Base-by-base conservation (phyloP, 805 yeast species). In the Pichia californica region DNA sequence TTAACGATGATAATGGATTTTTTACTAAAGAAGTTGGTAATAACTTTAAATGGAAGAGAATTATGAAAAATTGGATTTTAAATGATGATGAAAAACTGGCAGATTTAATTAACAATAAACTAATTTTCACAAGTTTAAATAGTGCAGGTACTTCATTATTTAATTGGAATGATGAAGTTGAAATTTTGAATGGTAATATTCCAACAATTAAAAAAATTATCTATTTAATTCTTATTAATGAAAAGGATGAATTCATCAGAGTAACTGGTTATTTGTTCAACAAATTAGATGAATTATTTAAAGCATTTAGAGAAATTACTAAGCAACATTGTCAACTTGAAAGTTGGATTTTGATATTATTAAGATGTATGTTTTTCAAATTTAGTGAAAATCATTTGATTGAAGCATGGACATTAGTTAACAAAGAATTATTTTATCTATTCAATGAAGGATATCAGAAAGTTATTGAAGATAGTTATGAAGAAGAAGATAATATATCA, bases 321-420 rank as follows among this genome's bases (percentile, higher is more conserved):
- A 47, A 47, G 23, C 52, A 58, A 32, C 52, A 58, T 26, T 49
- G 51, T 55, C 39, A 56, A 9, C 51, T 73, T 45, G 56, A 62
- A 16, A 56, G 66, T 4, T 79, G 76, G 38, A 64, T 80, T 1
- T 76, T 78, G 52, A 53, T 75, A 8, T 63, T 87, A 25, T 55
- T 91, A 33, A 69, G 98, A 41, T 83, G 80, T 0, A 61, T 88
- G 10, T 59, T 83, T 2, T 56, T 88, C 49, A 75, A 73, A 47
- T 82, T 80, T 47, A 74, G 80, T 20, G 79, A 77, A 35, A 62
- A 76, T 16, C 88, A 84, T 55, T 66, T 89, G 38, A 64, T 74
- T 10, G 77, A 85, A 10, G 66, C 77, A 43, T 88, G 96, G 95
- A 72, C 81, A 2, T 57, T 76, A 29, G 70, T 88, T 11, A 72